Conservation (phyloP, 2,329 filamentous ascomycete genomes). For the Ophiosphaerella herpotricha region DNA sequence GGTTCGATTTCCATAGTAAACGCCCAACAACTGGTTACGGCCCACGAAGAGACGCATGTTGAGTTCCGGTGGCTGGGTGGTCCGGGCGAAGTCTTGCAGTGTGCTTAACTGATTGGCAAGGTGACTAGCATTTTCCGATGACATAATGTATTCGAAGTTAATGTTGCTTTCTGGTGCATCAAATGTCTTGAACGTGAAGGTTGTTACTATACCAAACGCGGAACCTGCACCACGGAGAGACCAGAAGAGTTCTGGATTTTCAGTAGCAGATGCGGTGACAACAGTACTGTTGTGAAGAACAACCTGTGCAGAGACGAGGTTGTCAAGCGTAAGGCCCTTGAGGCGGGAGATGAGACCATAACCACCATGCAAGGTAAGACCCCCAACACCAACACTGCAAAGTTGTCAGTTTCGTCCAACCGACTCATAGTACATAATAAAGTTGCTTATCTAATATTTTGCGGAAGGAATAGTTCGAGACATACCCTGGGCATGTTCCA, state of each 20-base stretch:
- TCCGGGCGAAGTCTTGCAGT: constrained; percentile 29
- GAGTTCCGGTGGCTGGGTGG: constrained; percentile 27
- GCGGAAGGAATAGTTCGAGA: not conserved
- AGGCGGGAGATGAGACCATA: constrained; percentile 31
- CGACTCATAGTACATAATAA: no score
- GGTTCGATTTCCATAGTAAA: constrained; percentile 31
- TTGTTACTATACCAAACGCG: constrained; percentile 47
- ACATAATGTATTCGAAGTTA: constrained; percentile 27
- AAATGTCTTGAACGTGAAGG: constrained; percentile 40
- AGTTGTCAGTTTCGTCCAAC: not conserved
- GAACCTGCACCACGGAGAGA: constrained; percentile 46
- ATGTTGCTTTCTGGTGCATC: constrained; percentile 29
- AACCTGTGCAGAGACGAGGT: constrained; percentile 28
- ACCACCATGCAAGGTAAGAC: constrained; percentile 32
- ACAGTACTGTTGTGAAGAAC: constrained; percentile 43
- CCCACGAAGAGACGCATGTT: constrained; percentile 34
- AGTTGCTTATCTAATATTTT: no score
- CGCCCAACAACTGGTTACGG: constrained; percentile 22
- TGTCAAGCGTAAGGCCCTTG: constrained; percentile 34
- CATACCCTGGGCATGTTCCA: constrained; percentile 57
- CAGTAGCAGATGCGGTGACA: constrained; percentile 37
- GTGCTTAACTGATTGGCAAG: constrained; percentile 20
- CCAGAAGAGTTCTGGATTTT: constrained; percentile 49
- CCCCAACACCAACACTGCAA: constrained; percentile 33
- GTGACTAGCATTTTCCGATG: constrained; percentile 16